Conservation (phyloP, 2,329 filamentous ascomycete species). For the Nemania sp. region DNA sequence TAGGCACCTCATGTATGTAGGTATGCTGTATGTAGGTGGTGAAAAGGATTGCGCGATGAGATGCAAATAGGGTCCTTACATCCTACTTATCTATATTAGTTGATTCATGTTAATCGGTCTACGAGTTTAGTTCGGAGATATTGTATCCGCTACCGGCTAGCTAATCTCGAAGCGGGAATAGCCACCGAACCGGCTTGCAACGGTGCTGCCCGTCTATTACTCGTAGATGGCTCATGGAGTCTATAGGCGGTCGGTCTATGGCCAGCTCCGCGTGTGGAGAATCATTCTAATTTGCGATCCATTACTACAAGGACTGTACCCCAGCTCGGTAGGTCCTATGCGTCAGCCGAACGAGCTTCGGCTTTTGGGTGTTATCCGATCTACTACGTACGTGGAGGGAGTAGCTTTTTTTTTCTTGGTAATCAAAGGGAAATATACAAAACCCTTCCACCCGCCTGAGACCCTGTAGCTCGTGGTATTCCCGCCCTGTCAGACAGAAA, state of each 20-base stretch:
- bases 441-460: conserved; percentile 18
- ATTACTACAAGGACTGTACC: neutral
- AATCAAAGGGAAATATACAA: conserved; percentile 22
- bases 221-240: neutral
- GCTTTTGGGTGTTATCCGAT: conserved; percentile 22
- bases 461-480: neutral
- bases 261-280: neutral
- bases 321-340: conserved; percentile 9
- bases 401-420: neutral
- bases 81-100: neutral
- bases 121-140: conserved; percentile 23
- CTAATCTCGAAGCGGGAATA: conserved; percentile 15
- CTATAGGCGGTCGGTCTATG: neutral
- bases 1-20: neutral
- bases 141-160: neutral
- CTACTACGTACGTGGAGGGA: conserved; percentile 7
- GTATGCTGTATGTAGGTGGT: neutral
- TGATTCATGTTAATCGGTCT: conserved; percentile 6
- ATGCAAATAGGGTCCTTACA: neutral
- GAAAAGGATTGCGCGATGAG: neutral
- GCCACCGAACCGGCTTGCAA: conserved; percentile 3
- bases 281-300: conserved; percentile 12
- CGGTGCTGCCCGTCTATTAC: neutral
- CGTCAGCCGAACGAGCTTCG: conserved; percentile 18
- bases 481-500: neutral